Base-by-base conservation (phyloP, 2,329 filamentous ascomycete genomes). In the Chaetomium strumarium region DNA sequence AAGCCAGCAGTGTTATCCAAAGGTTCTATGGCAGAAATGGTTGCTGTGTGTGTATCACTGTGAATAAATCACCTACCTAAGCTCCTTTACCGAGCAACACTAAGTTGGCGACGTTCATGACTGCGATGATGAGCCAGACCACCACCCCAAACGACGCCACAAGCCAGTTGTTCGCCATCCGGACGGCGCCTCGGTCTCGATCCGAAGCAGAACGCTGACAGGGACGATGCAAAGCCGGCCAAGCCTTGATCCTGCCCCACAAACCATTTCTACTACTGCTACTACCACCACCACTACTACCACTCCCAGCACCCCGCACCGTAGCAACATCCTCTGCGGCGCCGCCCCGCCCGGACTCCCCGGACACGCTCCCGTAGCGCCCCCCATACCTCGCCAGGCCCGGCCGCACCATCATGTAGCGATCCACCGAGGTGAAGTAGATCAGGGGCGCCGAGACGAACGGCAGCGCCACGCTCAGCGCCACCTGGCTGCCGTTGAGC, bases 51-150 rank as follows among this genome's bases (percentile, higher is more conserved):
- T 40, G 20, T 20, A 20, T 17, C 10, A 19, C 2, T 19, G 13
- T 42, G 10, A 20, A 42, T 7, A 9, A 9, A 7, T 14, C 19
- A 34, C 11, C 17, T 5, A 12, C 36, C 34, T 46, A 45, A 12
- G 11, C n/a, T 46, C 51, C 50, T 17, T 45, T n/a, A 3, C 82
- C 84, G 62, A 88, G 64, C 7, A 91, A 67, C 6, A 89, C 87
- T 59, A 91, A 64, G 56, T 88, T 78, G 0, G 87, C 85, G 14
- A 90, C 75, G 64, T 92, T 91, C 85, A 92, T 86, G 7, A 87
- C 70, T 4, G 78, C 76, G 62, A 87, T 83, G 31, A 86, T 67
- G 4, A 77, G 50, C 84, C 84, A 87, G 34, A 87, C 77, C 3
- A 80, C 24, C 0, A 80, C 66, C 1, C 79, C 81, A 55, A 62